A percentile compares a stretch with the other conserved stretches of the same genome.
These are phyloP conservation scores for Candida adriatica DNA, from an alignment of 805 yeast species.

Conservation along the genomic window DNA sequence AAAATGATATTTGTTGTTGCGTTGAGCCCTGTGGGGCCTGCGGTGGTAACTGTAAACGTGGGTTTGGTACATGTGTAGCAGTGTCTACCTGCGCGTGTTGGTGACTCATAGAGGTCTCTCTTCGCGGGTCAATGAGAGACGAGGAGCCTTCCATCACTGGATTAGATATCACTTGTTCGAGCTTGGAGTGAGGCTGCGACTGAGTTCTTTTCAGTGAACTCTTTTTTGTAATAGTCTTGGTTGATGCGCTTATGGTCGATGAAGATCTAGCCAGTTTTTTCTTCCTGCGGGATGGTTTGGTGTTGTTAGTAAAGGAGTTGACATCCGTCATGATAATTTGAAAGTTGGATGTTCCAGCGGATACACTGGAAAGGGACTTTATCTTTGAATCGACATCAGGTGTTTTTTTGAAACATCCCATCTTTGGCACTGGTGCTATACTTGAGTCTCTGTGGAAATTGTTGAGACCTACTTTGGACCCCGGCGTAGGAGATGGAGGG, in stretches of 20 bases:
- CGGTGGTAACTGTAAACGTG: not conserved
- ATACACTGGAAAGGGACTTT: not conserved
- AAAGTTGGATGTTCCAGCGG: slow-evolving; percentile 14
- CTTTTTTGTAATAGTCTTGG: slow-evolving; percentile 15
- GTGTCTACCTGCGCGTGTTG: too few species aligned
- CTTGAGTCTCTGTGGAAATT: slow-evolving; percentile 1
- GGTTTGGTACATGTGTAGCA: too few species aligned
- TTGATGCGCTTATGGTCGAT: slow-evolving; percentile 10
- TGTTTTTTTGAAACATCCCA: slow-evolving; percentile 23
- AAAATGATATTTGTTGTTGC: too few species aligned
- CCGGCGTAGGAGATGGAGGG: slow-evolving; percentile 24
- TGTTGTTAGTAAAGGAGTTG: slow-evolving; percentile 18
- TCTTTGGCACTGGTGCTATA: slow-evolving; percentile 16
- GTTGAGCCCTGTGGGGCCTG: not conserved
- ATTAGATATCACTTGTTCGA: not conserved
- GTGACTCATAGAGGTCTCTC: too few species aligned
- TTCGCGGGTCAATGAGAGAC: too few species aligned
- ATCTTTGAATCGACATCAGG: slow-evolving; percentile 4
- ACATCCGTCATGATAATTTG: slow-evolving; percentile 32
- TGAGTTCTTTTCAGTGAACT: slow-evolving; percentile 17
- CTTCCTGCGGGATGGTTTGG: slow-evolving; percentile 12
- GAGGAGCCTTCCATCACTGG: too few species aligned
- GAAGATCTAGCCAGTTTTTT: slow-evolving; percentile 19
- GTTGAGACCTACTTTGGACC: slow-evolving; percentile 7
- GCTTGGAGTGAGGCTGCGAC: slow-evolving; percentile 20